Evolutionary conservation across 1,284 basidiomycete genomes (phyloP).

Genomic region (Phellopilus nigrolimitatus): DNA sequence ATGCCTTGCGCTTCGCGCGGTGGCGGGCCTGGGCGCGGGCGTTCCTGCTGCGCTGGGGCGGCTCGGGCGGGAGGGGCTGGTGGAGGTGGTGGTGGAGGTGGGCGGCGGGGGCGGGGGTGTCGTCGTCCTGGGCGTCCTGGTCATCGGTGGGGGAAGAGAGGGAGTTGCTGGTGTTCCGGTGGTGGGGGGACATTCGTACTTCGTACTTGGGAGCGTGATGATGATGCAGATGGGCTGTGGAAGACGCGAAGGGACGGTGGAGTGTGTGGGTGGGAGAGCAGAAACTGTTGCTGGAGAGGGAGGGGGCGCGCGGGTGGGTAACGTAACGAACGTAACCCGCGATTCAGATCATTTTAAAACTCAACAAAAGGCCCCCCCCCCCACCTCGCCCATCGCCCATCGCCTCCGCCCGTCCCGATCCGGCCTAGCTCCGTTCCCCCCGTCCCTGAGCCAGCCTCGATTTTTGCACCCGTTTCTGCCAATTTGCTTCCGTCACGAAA

Average conservation of each 20-base stretch:
- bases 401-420: no score
- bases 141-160: no score
- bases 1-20: conserved; percentile 88
- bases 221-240: neutral
- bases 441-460: neutral
- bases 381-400: no score
- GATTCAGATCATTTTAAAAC: no score
- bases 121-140: neutral
- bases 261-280: neutral
- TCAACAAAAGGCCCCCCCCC: neutral
- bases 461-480: neutral
- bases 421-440: neutral
- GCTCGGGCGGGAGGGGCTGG: neutral
- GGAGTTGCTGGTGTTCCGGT: neutral
- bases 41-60: conserved; percentile 15
- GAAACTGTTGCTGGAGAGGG: no score
- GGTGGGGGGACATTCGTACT: no score
- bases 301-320: no score
- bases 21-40: conserved; percentile 74
- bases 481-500: neutral
- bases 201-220: no score
- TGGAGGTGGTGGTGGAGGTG: neutral
- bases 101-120: neutral
- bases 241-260: neutral
- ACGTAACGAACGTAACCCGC: neutral